phyloP scores from a whole-genome alignment of 495 filamentous ascomycete genomes.

The Amniculicola lignicola region DNA sequence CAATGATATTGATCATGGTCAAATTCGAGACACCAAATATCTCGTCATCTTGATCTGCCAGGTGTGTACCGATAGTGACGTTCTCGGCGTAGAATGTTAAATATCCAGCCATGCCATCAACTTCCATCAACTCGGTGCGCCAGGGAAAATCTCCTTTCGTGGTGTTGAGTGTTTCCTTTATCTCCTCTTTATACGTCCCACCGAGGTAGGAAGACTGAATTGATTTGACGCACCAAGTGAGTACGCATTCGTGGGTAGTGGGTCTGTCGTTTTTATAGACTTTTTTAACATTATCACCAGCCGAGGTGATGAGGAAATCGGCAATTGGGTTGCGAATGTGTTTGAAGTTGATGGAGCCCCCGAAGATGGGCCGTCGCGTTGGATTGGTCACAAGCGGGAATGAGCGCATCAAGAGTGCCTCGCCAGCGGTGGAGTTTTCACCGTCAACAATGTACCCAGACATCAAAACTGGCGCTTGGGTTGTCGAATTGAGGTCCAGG shows the following conservation, averaged over 20 bases:
- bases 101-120: neutral
- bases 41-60: neutral
- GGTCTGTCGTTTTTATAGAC: slow-evolving; percentile 17
- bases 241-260: slow-evolving; percentile 16
- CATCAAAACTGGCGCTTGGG: slow-evolving; percentile 19
- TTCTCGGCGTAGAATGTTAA: slow-evolving; percentile 11
- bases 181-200: slow-evolving; percentile 14
- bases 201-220: slow-evolving; percentile 21
- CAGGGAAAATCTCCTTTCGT: slow-evolving; percentile 13
- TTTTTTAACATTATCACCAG: neutral
- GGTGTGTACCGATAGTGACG: slow-evolving; percentile 1
- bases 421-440: neutral
- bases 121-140: neutral
- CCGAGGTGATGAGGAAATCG: slow-evolving; percentile 4
- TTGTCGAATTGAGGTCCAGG: slow-evolving; percentile 17
- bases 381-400: slow-evolving; percentile 11
- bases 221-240: slow-evolving; percentile 24
- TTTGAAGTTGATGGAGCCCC: slow-evolving; percentile 24
- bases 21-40: slow-evolving; percentile 9
- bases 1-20: slow-evolving; percentile 2
- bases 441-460: slow-evolving; percentile 13
- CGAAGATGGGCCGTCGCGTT: slow-evolving; percentile 1
- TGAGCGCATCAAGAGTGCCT: slow-evolving; percentile 6
- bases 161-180: slow-evolving; percentile 15
- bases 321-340: slow-evolving; percentile 19